Evolutionary conservation across 768 basidiomycete genomes (phyloP).

Genomic region (Suillus discolor): DNA sequence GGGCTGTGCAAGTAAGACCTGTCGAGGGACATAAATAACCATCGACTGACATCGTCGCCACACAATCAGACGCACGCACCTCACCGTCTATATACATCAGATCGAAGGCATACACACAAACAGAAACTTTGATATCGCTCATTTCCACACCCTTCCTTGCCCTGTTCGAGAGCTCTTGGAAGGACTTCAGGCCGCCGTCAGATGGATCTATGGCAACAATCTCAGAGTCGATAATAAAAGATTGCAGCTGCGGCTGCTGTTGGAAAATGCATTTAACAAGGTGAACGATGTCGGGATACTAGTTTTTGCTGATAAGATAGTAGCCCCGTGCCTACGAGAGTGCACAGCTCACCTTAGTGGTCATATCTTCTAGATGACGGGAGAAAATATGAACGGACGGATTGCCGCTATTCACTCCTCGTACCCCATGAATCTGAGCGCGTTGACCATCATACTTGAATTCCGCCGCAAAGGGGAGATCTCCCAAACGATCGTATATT

Average conservation of each 20-base stretch:
- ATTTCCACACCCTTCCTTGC: conserved; percentile 82
- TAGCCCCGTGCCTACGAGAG: conserved; percentile 5
- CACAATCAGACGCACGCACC: conserved; percentile 45
- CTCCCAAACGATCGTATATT: conserved; percentile 71
- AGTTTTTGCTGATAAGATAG: conserved; percentile 18
- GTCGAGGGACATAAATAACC: conserved; percentile 13
- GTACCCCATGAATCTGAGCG: conserved; percentile 72
- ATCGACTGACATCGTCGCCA: not conserved
- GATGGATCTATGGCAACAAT: conserved; percentile 78
- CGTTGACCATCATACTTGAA: conserved; percentile 92
- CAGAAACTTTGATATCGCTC: conserved; percentile 72
- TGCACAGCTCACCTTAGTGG: conserved; percentile 61
- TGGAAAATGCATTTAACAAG: conserved; percentile 57
- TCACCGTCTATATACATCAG: conserved; percentile 82
- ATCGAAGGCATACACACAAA: conserved; percentile 89
- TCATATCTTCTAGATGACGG: conserved; percentile 92
- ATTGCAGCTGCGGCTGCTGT: conserved; percentile 42
- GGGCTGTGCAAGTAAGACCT: conserved; percentile 69
- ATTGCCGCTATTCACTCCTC: conserved; percentile 25
- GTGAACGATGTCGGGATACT: conserved; percentile 83
- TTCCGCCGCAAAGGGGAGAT: conserved; percentile 77
- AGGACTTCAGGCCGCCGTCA: conserved; percentile 67
- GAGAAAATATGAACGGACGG: conserved; percentile 71
- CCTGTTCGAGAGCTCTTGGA: conserved; percentile 86
- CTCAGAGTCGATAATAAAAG: conserved; percentile 85